Percentiles rank a stretch among this genome's conserved stretches.
phyloP scores from a whole-genome alignment of 208 protist genomes.

The Wallacemonas collosoma region DNA sequence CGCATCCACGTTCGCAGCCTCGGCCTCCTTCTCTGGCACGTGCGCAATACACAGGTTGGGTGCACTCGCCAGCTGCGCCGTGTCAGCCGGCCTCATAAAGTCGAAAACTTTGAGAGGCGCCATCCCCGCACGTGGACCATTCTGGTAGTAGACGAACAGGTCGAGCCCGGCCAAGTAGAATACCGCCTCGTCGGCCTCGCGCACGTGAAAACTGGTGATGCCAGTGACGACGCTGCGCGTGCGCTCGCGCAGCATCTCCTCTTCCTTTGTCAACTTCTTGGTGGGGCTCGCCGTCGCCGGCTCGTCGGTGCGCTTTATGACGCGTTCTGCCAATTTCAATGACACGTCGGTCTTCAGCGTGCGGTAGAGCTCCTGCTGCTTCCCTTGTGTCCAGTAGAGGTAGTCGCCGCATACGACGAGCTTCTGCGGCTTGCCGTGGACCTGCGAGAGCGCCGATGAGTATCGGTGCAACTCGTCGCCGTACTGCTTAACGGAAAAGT shows the following conservation, averaged over 20 bases:
- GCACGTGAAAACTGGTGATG: conserved; percentile 62
- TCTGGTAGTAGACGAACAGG: conserved; percentile 66
- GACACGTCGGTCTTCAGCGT: conserved; percentile 26
- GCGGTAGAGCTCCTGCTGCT: conserved; percentile 65
- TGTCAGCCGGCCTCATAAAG: conserved; percentile 38
- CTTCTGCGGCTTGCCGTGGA: conserved; percentile 63
- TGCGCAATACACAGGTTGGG: conserved; percentile 53
- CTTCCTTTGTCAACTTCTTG: conserved; percentile 60
- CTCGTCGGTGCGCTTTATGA: conserved; percentile 2
- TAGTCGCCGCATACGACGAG: conserved; percentile 49
- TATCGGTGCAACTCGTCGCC: conserved; percentile 48
- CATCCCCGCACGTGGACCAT: conserved; percentile 32
- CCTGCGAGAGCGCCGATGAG: conserved; percentile 27
- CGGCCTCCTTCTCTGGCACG: neutral
- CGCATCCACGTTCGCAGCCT: too few relatives aligned
- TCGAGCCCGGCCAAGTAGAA: conserved; percentile 67
- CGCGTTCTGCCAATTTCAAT: conserved; percentile 17
- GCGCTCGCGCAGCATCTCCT: conserved; percentile 85
- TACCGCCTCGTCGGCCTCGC: conserved; percentile 51
- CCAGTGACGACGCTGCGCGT: conserved; percentile 60
- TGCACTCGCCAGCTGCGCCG: conserved; percentile 33
- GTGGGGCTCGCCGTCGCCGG: neutral
- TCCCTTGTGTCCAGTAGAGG: conserved; percentile 85
- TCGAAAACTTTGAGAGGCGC: conserved; percentile 68
- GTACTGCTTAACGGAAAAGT: conserved; percentile 34